Conservation (phyloP, 148 eudicot genomes). For the Suaeda aralocaspica region DNA sequence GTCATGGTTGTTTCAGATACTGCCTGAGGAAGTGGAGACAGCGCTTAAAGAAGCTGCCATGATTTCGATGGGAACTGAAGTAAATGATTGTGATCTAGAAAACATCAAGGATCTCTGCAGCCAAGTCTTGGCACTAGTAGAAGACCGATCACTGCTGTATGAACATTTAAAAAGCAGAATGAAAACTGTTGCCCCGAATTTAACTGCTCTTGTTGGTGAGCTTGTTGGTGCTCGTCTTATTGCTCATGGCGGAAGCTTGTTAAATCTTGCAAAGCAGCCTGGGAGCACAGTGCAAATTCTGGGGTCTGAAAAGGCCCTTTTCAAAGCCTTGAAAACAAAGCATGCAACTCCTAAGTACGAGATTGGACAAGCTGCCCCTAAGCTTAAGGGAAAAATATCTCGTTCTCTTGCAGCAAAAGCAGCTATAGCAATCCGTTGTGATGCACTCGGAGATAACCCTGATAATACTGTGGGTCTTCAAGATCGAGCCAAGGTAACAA, state of each 20-base stretch:
- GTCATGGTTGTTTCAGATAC: conserved; percentile 62
- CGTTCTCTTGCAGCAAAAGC: conserved; percentile 92
- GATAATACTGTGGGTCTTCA: conserved; percentile 89
- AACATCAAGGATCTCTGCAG: conserved; percentile 85
- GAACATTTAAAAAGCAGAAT: conserved; percentile 88
- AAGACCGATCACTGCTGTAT: conserved; percentile 79
- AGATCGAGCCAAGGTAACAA: conserved; percentile 77
- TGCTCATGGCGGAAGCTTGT: conserved; percentile 89
- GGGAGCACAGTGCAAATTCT: conserved; percentile 98
- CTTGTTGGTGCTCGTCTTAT: conserved; percentile 97
- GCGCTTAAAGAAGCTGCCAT: conserved; percentile 82
- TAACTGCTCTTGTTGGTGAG: conserved; percentile 94
- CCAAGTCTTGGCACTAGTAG: conserved; percentile 81
- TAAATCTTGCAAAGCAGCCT: conserved; percentile 95
- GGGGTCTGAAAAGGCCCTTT: conserved; percentile 95
- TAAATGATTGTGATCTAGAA: conserved; percentile 77
- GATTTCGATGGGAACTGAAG: conserved; percentile 99
- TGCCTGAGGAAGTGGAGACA: conserved; percentile 79
- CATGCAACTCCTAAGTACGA: conserved; percentile 97
- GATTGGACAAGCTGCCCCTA: conserved; percentile 96
- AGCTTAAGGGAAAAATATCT: conserved; percentile 86
- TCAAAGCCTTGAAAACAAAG: conserved; percentile 91
- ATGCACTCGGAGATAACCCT: conserved; percentile 82
- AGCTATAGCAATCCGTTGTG: conserved; percentile 82
- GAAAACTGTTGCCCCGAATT: conserved; percentile 94